These are phyloP conservation scores for Clavaria fumosa DNA, from an alignment of 768 basidiomycete species.

Conservation along the genomic window DNA sequence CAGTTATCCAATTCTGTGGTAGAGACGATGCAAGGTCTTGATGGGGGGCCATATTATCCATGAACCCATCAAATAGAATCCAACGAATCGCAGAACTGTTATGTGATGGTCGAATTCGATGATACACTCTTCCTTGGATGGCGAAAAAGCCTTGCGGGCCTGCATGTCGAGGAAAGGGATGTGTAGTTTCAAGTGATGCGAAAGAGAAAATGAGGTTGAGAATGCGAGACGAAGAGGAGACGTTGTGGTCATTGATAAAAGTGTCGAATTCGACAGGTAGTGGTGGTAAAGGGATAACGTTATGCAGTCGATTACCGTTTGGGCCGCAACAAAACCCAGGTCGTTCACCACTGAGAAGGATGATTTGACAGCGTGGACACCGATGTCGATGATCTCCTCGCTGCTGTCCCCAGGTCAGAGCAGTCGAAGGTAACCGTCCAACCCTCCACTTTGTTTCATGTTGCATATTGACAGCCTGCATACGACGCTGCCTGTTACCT, in stretches of 20 bases:
- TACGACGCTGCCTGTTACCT: too few species aligned
- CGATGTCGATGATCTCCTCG: not conserved
- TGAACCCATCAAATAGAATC: constrained; percentile 1
- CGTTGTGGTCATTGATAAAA: not conserved
- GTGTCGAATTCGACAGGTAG: not conserved
- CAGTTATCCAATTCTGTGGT: not conserved
- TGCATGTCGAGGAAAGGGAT: not conserved
- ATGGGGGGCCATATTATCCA: not conserved
- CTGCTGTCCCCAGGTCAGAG: not conserved
- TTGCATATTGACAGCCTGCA: too few species aligned
- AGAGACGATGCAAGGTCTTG: not conserved
- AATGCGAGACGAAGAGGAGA: not conserved
- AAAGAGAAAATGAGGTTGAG: not conserved
- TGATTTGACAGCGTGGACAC: not conserved
- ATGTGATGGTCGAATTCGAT: not conserved
- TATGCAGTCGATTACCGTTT: not conserved
- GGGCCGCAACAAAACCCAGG: too few species aligned
- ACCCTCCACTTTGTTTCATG: too few species aligned
- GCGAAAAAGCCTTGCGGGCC: not conserved
- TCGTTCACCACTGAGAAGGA: not conserved
- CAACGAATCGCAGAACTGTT: not conserved
- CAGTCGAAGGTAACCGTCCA: not conserved
- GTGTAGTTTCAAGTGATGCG: not conserved
- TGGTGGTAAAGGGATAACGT: not conserved
- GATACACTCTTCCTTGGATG: not conserved